Evolutionary conservation across 768 basidiomycete species (phyloP).

Genomic region (Podaxis carcinomalis): DNA sequence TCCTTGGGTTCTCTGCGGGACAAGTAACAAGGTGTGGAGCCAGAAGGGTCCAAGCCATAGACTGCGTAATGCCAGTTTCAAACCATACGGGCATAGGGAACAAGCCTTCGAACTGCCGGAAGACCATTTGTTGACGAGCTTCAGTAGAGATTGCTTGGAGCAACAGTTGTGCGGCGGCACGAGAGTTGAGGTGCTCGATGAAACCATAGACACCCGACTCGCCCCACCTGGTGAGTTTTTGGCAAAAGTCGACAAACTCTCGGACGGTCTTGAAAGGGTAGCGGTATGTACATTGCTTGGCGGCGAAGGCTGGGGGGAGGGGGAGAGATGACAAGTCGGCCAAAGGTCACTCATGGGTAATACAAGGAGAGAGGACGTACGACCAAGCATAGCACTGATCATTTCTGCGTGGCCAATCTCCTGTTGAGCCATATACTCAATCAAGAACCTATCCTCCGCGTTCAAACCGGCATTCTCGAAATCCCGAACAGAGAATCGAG

Average conservation of each 20-base stretch:
- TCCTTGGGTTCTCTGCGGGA: conserved; percentile 45
- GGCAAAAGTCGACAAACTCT: conserved; percentile 58
- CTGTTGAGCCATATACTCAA: conserved; percentile 61
- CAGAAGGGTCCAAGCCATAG: conserved; percentile 60
- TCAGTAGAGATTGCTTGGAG: conserved; percentile 58
- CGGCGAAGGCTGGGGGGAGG: conserved; percentile 27
- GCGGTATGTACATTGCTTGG: conserved; percentile 53
- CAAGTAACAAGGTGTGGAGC: conserved; percentile 49
- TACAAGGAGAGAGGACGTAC: neutral
- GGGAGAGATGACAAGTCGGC: conserved; percentile 8
- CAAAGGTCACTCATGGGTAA: neutral
- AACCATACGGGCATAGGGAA: conserved; percentile 61
- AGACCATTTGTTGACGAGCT: conserved; percentile 61
- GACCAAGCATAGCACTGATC: conserved; percentile 46
- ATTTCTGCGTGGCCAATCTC: conserved; percentile 59
- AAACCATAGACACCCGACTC: conserved; percentile 63
- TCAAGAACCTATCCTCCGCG: conserved; percentile 48
- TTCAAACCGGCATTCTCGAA: conserved; percentile 52
- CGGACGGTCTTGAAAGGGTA: conserved; percentile 53
- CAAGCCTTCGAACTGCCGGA: conserved; percentile 58
- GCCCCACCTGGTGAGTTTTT: conserved; percentile 50
- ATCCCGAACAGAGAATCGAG: conserved; percentile 47
- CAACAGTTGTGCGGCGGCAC: conserved; percentile 47
- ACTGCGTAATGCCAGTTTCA: conserved; percentile 53
- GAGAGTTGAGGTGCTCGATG: conserved; percentile 57